Base-by-base conservation (phyloP, 1,284 basidiomycete genomes). In the Cystobasidium sp. region DNA sequence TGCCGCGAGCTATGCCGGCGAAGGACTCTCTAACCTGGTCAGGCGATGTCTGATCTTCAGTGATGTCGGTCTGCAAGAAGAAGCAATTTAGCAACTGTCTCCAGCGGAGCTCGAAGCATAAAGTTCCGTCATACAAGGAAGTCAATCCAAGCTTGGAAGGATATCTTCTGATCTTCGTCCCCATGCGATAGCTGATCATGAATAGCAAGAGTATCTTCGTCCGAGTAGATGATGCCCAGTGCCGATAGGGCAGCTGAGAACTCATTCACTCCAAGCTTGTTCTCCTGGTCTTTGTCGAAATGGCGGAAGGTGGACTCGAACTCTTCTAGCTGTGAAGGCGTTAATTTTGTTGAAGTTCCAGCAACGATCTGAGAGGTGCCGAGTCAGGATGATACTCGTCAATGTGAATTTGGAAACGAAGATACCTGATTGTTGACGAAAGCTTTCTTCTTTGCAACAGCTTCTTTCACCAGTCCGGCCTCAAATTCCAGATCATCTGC, bases 231-330 rank as follows among this genome's bases (percentile, higher is more conserved):
- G 75, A 99, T 93, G 0, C 96, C 95, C 59, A 98, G 85, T 83
- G 92, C 94, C 1, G 96, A 95, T 20, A 99, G 86, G 0, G 96
- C 96, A 14, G 93, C 93, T 18, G 90, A 88, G 86, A 97, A 91
- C 83, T 98, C 94, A 1, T 92, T 87, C 69, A 91, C 84, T 71
- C 88, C 89, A 46, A 99, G 87, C 0, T 91, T 93, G 82, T 97
- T 97, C 61, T 90, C 89, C 78, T 92, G 91, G 79, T 97, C 94
- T 78, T 90, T 90, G 83, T 97, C 95, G 81, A 99, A 99, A 84
- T 97, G 95, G 73, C 96, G 88, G 88, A 98, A 99, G 0, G 95
- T 97, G 80, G 90, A 89, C 82, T 98, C 95, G 78, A 98, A 98
- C 81, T 98, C 95, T 82, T 98, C 95, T 31, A 98, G 86, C 82